Percentiles rank a stretch among this genome's conserved stretches.
Evolutionary conservation across 2,329 filamentous ascomycete species (phyloP).

Genomic region (Pseudopyricularia javanii): DNA sequence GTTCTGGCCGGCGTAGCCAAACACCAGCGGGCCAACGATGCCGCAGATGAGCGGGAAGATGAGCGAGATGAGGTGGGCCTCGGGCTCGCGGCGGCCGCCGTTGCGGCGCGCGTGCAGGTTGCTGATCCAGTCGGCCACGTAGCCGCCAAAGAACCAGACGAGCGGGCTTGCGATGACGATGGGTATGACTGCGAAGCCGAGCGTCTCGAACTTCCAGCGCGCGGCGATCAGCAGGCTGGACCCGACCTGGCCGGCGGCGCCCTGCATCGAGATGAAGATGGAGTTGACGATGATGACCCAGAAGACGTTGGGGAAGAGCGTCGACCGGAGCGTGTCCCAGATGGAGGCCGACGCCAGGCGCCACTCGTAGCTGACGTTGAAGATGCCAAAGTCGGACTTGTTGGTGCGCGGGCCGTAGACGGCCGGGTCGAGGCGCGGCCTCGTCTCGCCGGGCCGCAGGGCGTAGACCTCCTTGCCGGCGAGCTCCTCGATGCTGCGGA

Average conservation of each 20-base stretch:
- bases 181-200: constrained; percentile 13
- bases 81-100: constrained; percentile 13
- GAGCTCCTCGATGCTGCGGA: constrained; percentile 14
- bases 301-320: constrained; percentile 15
- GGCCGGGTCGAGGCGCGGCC: constrained; percentile 13
- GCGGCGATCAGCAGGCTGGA: constrained; percentile 10
- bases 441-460: constrained; percentile 11
- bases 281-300: constrained; percentile 16
- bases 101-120: constrained; percentile 10
- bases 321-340: constrained; percentile 13
- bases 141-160: constrained; percentile 17
- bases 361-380: constrained; percentile 13
- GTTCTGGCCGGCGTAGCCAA: constrained; percentile 11
- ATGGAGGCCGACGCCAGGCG: constrained; percentile 8
- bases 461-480: constrained; percentile 13
- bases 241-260: constrained; percentile 11
- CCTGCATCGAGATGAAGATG: constrained; percentile 12
- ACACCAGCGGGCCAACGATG: constrained; percentile 11
- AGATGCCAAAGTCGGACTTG: constrained; percentile 14
- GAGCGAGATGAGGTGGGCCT: constrained; percentile 14
- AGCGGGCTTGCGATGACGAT: constrained; percentile 9
- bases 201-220: constrained; percentile 15
- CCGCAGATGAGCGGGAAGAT: constrained; percentile 11
- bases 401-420: constrained; percentile 12
- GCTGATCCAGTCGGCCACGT: constrained; percentile 15